phyloP scores from a whole-genome alignment of 164 flowering plant genomes.

The Magnolia changhungtana region DNA sequence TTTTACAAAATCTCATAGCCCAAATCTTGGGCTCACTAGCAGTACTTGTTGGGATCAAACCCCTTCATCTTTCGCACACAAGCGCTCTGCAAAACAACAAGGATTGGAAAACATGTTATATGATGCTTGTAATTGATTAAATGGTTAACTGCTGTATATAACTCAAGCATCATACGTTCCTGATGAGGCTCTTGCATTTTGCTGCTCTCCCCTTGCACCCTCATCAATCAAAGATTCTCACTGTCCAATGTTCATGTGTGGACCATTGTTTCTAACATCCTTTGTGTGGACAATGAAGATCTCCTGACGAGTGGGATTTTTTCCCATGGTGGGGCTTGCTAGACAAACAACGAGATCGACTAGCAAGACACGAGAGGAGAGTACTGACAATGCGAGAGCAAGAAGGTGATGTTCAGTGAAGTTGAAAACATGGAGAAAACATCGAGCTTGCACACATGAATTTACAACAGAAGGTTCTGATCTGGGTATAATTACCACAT shows the following conservation, averaged over 20 bases:
- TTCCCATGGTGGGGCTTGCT: neutral
- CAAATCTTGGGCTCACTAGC: neutral
- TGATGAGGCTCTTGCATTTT: neutral
- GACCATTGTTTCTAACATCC: neutral
- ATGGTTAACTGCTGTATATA: neutral
- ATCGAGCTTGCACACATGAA: too few relatives aligned
- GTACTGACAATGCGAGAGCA: too few relatives aligned
- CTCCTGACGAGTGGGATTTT: neutral
- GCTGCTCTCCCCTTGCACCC: neutral
- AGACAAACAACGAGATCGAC: neutral
- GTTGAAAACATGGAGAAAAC: too few relatives aligned
- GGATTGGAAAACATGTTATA: neutral
- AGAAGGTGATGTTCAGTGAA: too few relatives aligned
- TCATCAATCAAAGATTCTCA: neutral
- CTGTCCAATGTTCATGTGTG: neutral
- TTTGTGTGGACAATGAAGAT: neutral
- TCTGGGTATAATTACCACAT: too few relatives aligned
- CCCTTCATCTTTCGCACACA: slow-evolving; percentile 45
- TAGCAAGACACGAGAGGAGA: neutral
- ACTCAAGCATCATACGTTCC: neutral
- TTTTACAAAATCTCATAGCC: neutral
- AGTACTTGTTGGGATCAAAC: neutral
- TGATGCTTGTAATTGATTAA: neutral
- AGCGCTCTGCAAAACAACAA: slow-evolving; percentile 42
- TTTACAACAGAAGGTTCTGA: too few relatives aligned